Evolutionary conservation across 202 grass and related monocot species (phyloP).

Genomic region (Schoenoplectus tabernaemontani): DNA sequence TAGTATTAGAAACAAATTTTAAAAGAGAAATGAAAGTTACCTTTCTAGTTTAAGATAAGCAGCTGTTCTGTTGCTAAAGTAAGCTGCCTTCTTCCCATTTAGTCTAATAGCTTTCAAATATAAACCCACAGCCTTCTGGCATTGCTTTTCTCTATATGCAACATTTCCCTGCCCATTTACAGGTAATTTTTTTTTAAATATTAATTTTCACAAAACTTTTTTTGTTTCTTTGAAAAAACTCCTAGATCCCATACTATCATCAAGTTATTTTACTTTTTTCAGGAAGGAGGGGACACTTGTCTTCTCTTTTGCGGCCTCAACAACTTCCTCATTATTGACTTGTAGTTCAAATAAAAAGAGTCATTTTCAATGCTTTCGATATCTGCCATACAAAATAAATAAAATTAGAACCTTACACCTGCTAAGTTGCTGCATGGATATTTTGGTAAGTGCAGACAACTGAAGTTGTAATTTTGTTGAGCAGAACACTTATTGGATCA

Average conservation of each 20-base stretch:
- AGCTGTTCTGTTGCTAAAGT: constrained; percentile 90
- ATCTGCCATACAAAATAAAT: no score
- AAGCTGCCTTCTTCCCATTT: constrained; percentile 76
- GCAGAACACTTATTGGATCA: no score
- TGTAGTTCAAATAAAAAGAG: no score
- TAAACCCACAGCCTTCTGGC: constrained; percentile 72
- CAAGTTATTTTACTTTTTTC: not conserved
- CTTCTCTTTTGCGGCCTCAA: constrained; percentile 89
- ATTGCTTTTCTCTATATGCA: constrained; percentile 94
- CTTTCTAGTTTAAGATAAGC: constrained; percentile 71
- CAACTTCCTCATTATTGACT: constrained; percentile 71
- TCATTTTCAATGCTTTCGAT: no score
- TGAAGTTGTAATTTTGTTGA: no score
- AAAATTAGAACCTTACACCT: no score
- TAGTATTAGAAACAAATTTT: no score
- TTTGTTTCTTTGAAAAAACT: not conserved
- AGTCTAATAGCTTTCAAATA: constrained; percentile 95
- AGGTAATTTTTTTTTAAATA: no score
- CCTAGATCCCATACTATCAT: not conserved
- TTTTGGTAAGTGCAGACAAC: no score
- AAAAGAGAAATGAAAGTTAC: constrained; percentile 28
- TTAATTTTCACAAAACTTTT: not conserved
- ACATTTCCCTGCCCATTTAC: constrained; percentile 58
- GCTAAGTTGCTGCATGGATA: no score
- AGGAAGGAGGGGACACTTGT: constrained; percentile 33